Percentiles rank a stretch among this genome's conserved stretches.
Conservation (phyloP, 1,139 yeast genomes). For the Hemisphaericaspora subhashii region DNA sequence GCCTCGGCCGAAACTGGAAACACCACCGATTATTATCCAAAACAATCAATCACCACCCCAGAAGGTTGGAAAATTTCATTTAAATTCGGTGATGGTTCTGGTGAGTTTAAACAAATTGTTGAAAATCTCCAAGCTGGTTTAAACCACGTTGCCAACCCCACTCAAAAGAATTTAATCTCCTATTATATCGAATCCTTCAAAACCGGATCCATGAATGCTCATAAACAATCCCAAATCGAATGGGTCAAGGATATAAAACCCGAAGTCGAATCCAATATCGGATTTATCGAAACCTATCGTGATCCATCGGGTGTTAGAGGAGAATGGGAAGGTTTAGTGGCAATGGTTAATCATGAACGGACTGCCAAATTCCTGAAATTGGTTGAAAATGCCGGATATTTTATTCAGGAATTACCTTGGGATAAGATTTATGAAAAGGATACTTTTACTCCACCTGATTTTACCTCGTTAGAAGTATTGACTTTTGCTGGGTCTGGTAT, state of each 20-base stretch:
- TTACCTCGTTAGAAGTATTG: conserved; percentile 83
- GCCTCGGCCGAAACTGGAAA: conserved; percentile 56
- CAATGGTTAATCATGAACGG: conserved; percentile 87
- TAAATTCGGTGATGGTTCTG: conserved; percentile 73
- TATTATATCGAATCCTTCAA: conserved; percentile 68
- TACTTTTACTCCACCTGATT: conserved; percentile 86
- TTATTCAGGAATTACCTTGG: conserved; percentile 77
- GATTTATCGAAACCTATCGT: conserved; percentile 88
- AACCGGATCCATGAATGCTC: conserved; percentile 84
- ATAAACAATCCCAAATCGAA: conserved; percentile 75
- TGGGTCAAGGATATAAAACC: conserved; percentile 92
- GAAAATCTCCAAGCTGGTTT: conserved; percentile 57
- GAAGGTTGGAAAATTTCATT: conserved; percentile 40
- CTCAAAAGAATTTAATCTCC: conserved; percentile 63
- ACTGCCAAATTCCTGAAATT: conserved; percentile 75
- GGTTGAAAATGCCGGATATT: conserved; percentile 64
- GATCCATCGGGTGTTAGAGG: conserved; percentile 92
- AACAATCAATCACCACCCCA: conserved; percentile 22
- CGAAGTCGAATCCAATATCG: conserved; percentile 79
- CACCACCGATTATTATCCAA: conserved; percentile 42
- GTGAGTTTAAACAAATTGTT: conserved; percentile 62
- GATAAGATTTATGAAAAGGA: conserved; percentile 72
- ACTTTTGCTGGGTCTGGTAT: conserved; percentile 89
- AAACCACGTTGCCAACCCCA: conserved; percentile 68
- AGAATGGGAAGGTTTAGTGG: conserved; percentile 91